phyloP scores from a whole-genome alignment of 2,329 filamentous ascomycete genomes.

The Botryotinia globosa region DNA sequence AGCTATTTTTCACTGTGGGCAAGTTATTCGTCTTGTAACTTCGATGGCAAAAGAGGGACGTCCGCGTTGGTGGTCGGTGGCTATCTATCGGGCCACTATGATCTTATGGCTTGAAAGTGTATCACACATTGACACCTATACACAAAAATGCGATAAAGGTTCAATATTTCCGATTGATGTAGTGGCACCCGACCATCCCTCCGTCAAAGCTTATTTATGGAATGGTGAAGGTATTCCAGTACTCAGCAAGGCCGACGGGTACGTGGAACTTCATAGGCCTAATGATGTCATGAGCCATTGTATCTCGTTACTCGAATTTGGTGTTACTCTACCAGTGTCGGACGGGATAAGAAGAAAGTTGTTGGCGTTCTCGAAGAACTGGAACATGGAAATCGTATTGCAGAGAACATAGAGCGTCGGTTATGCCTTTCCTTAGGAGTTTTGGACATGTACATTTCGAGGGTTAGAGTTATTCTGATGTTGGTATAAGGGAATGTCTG shows the following conservation, averaged over 20 bases:
- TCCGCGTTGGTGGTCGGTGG: constrained; percentile 69
- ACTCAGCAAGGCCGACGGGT: constrained; percentile 48
- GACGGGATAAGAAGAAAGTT: constrained; percentile 55
- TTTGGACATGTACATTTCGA: background rate
- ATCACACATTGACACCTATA: constrained; percentile 46
- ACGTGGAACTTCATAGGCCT: constrained; percentile 46
- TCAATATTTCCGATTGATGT: constrained; percentile 50
- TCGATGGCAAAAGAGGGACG: constrained; percentile 58
- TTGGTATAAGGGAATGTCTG: background rate
- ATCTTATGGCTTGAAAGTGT: constrained; percentile 63
- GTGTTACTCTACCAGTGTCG: constrained; percentile 50
- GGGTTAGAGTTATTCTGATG: background rate
- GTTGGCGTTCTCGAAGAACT: constrained; percentile 41
- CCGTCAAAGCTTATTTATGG: constrained; percentile 50
- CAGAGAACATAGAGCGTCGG: constrained; percentile 20
- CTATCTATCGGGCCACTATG: constrained; percentile 64
- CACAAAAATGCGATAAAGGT: constrained; percentile 36
- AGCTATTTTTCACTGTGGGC: constrained; percentile 64
- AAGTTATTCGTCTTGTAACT: constrained; percentile 60
- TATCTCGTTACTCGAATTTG: constrained; percentile 52
- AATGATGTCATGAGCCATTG: constrained; percentile 50
- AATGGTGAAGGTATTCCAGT: constrained; percentile 53
- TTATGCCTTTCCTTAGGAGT: constrained; percentile 42
- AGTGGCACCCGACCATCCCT: constrained; percentile 49
- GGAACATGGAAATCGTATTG: constrained; percentile 32